phyloP scores from a whole-genome alignment of 805 yeast genomes.

The Barnettozyma sp. region DNA sequence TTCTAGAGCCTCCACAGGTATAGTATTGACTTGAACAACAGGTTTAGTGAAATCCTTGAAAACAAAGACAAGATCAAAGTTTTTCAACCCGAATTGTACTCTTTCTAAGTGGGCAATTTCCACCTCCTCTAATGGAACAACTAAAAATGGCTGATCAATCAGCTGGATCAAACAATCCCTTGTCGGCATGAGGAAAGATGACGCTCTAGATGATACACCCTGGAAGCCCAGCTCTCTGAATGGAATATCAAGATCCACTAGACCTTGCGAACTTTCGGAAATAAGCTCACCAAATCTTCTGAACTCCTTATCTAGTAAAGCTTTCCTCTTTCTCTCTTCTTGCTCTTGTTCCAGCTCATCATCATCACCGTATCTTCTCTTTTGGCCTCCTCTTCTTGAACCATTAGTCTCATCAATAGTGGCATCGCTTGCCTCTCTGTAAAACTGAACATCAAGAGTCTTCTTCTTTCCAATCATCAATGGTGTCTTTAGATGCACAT shows the following conservation, averaged over 20 bases:
- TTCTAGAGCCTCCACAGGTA: slow-evolving; percentile 87
- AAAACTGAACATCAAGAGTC: slow-evolving; percentile 91
- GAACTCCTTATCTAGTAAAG: slow-evolving; percentile 86
- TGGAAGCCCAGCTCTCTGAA: slow-evolving; percentile 94
- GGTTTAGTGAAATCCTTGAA: slow-evolving; percentile 86
- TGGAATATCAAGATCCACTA: slow-evolving; percentile 85
- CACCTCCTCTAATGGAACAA: slow-evolving; percentile 82
- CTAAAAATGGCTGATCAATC: slow-evolving; percentile 91
- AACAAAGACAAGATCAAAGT: slow-evolving; percentile 94
- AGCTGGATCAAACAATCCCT: slow-evolving; percentile 94
- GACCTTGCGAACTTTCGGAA: slow-evolving; percentile 79
- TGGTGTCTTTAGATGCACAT: slow-evolving; percentile 87
- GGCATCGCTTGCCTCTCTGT: slow-evolving; percentile 94
- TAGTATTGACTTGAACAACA: slow-evolving; percentile 88
- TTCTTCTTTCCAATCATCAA: slow-evolving; percentile 94
- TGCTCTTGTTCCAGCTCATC: slow-evolving; percentile 98
- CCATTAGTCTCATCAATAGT: slow-evolving; percentile 96
- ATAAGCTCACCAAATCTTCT: slow-evolving; percentile 83
- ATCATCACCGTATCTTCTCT: slow-evolving; percentile 88
- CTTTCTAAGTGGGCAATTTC: slow-evolving; percentile 95
- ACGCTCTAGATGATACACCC: slow-evolving; percentile 95
- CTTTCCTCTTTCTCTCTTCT: slow-evolving; percentile 91
- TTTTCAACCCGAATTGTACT: slow-evolving; percentile 93
- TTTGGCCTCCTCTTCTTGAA: slow-evolving; percentile 67
- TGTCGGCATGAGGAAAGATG: slow-evolving; percentile 93